Percentiles rank a stretch among this genome's conserved stretches.
Conservation (phyloP, 1,284 basidiomycete genomes). For the Ganoderma resinaceum region DNA sequence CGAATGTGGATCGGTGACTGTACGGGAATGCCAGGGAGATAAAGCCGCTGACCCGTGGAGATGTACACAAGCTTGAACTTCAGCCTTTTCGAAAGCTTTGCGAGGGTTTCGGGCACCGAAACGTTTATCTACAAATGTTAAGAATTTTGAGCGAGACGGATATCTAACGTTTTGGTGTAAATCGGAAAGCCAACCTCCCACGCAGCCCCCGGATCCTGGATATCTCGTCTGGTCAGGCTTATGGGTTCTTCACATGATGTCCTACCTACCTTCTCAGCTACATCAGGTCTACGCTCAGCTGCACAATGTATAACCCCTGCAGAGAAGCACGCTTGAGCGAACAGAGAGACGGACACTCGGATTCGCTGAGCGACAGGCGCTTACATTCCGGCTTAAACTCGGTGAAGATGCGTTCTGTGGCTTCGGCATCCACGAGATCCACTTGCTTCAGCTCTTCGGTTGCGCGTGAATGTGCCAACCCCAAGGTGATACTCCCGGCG, state of each 20-base stretch:
- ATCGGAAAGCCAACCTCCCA: conserved; percentile 51
- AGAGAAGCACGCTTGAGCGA: neutral
- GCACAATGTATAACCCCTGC: conserved; percentile 73
- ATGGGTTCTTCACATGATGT: neutral
- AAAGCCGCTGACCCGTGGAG: conserved; percentile 67
- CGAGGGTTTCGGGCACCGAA: conserved; percentile 67
- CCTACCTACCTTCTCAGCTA: conserved; percentile 68
- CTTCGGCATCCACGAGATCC: conserved; percentile 62
- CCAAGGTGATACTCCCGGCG: conserved; percentile 54
- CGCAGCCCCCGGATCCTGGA: conserved; percentile 70
- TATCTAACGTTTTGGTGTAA: neutral
- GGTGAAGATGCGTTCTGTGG: conserved; percentile 57
- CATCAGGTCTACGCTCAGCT: conserved; percentile 84
- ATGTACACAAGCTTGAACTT: conserved; percentile 76
- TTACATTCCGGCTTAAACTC: conserved; percentile 71
- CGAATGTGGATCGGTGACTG: neutral
- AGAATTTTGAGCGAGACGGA: neutral
- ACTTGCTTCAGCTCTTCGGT: conserved; percentile 60
- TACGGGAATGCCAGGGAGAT: neutral
- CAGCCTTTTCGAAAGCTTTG: conserved; percentile 60
- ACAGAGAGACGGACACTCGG: too few relatives aligned
- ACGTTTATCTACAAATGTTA: conserved; percentile 64
- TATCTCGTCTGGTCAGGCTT: conserved; percentile 4
- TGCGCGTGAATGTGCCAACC: conserved; percentile 69
- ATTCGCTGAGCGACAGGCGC: too few relatives aligned